phyloP scores from a whole-genome alignment of 2,329 filamentous ascomycete genomes.

The Paracoccidioides brasiliensis region DNA sequence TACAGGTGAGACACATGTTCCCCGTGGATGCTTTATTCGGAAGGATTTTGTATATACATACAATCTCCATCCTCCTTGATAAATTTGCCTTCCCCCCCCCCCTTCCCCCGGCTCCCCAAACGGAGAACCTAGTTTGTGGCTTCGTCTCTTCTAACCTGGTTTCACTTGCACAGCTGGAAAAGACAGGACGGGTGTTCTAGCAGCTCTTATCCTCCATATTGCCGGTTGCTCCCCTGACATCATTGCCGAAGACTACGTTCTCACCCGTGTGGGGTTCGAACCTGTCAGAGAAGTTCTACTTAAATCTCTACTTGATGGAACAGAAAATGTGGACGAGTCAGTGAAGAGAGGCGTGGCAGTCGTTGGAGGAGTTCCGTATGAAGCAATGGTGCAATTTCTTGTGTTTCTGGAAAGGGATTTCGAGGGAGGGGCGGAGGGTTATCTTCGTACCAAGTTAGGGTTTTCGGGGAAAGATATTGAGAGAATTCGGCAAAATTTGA shows the following conservation, averaged over 20 bases:
- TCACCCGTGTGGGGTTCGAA: constrained; percentile 20
- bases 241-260: constrained; percentile 25
- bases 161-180: constrained; percentile 39
- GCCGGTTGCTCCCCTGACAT: constrained; percentile 49
- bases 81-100: no score
- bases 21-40: no score
- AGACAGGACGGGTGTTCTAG: constrained; percentile 59
- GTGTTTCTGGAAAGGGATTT: constrained; percentile 45
- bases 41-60: background rate
- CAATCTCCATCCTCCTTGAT: no score
- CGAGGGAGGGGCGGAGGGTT: constrained; percentile 47
- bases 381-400: constrained; percentile 40
- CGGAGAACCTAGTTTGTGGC: no score
- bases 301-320: constrained; percentile 31
- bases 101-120: no score
- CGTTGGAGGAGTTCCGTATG: constrained; percentile 13
- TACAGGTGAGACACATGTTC: constrained; percentile 37
- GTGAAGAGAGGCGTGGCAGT: constrained; percentile 31
- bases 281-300: constrained; percentile 41
- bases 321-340: constrained; percentile 29
- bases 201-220: constrained; percentile 51
- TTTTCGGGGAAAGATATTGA: constrained; percentile 44
- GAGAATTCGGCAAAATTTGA: constrained; percentile 34
- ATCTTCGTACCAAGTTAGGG: constrained; percentile 46
- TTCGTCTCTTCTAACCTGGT: background rate